Evolutionary conservation across 2,329 filamentous ascomycete genomes (phyloP).

Genomic region (Calonectria multiphialidica): DNA sequence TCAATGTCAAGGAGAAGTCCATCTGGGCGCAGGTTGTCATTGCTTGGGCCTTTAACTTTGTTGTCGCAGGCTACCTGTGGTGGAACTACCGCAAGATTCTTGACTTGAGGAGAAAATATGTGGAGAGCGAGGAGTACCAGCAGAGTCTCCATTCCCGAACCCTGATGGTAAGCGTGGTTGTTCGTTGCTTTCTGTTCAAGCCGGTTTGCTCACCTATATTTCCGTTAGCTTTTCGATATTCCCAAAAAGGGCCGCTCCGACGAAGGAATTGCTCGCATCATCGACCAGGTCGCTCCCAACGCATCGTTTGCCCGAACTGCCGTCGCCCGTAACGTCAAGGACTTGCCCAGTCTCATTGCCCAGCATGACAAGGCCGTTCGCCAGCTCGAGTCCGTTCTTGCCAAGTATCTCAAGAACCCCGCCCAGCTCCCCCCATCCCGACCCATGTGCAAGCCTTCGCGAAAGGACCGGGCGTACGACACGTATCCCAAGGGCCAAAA

Average conservation of each 20-base stretch:
- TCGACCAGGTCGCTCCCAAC: slow-evolving; percentile 83
- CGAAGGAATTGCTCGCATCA: slow-evolving; percentile 87
- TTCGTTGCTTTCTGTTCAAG: background rate
- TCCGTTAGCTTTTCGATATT: slow-evolving; percentile 81
- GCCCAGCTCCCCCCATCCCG: slow-evolving; percentile 81
- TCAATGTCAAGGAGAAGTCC: slow-evolving; percentile 62
- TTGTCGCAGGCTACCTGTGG: slow-evolving; percentile 87
- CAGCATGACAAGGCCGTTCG: slow-evolving; percentile 86
- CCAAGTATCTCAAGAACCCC: slow-evolving; percentile 92
- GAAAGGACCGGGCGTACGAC: slow-evolving; percentile 77
- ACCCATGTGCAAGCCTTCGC: slow-evolving; percentile 83
- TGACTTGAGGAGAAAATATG: slow-evolving; percentile 80
- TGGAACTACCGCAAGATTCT: slow-evolving; percentile 85
- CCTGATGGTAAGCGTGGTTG: slow-evolving; percentile 65
- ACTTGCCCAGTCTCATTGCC: slow-evolving; percentile 86
- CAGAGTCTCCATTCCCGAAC: slow-evolving; percentile 84
- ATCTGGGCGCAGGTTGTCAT: slow-evolving; percentile 72
- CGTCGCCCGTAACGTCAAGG: slow-evolving; percentile 92
- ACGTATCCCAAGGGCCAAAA: slow-evolving; percentile 78
- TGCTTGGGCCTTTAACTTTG: slow-evolving; percentile 76
- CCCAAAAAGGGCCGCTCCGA: slow-evolving; percentile 82
- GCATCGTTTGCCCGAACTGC: slow-evolving; percentile 84
- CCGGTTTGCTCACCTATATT: slow-evolving; percentile 16
- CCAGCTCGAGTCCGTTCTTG: slow-evolving; percentile 83
- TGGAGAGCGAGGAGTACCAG: slow-evolving; percentile 89